Evolutionary conservation across 257 asterid genomes (phyloP).

Genomic region (Fraxinus cuspidata): DNA sequence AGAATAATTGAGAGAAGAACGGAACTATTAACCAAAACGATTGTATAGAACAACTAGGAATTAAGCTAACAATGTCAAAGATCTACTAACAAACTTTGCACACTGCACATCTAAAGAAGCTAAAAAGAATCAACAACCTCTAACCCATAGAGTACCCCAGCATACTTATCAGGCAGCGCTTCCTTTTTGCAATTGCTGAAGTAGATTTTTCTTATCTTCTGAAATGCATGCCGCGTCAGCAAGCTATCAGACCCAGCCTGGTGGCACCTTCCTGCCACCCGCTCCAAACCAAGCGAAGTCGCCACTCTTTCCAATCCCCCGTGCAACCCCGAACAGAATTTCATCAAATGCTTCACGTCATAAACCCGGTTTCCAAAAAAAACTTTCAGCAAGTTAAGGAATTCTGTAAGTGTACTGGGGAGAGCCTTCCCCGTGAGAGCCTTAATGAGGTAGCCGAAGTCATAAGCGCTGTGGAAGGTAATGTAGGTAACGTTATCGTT

Average conservation of each 20-base stretch:
- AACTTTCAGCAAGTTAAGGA: constrained; percentile 39
- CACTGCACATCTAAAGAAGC: not conserved
- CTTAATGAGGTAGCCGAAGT: constrained; percentile 63
- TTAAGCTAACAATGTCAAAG: not conserved
- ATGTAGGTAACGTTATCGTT: constrained; percentile 49
- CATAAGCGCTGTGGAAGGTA: constrained; percentile 65
- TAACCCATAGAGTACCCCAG: constrained; percentile 37
- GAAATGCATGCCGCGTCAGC: constrained; percentile 60
- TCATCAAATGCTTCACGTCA: constrained; percentile 64
- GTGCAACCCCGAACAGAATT: constrained; percentile 46
- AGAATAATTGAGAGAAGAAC: not conserved
- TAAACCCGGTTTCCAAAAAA: constrained; percentile 49
- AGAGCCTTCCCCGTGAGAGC: constrained; percentile 50
- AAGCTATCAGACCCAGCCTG: constrained; percentile 72
- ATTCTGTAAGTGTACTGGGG: constrained; percentile 44
- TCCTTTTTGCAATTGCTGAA: constrained; percentile 9
- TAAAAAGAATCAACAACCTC: constrained; percentile 22
- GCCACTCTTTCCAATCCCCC: constrained; percentile 63
- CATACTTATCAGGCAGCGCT: constrained; percentile 24
- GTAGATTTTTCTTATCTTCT: constrained; percentile 35
- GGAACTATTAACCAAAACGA: not conserved
- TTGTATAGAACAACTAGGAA: not conserved
- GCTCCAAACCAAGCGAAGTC: constrained; percentile 33
- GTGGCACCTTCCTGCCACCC: constrained; percentile 56
- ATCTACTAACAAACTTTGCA: not conserved